Conservation (phyloP, 2,329 filamentous ascomycete species). For the Sphaceloma murrayae region DNA sequence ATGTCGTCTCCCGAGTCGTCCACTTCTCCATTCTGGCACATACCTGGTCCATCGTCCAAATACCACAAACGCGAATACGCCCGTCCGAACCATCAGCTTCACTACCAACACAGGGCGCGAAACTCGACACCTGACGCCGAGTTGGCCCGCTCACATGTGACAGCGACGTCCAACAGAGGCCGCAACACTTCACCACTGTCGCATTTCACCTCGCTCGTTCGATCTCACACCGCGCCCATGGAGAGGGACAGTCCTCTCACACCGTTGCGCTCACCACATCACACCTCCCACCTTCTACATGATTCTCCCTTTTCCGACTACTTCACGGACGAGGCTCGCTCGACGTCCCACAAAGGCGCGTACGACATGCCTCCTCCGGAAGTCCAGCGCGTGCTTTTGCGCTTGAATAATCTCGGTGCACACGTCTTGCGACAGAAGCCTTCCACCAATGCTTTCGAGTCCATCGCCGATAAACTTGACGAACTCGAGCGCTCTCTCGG, state of each 20-base stretch:
- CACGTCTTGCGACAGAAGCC: constrained; percentile 27
- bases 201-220: constrained; percentile 16
- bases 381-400: constrained; percentile 29
- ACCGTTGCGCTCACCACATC: constrained; percentile 18
- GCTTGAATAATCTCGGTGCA: constrained; percentile 30
- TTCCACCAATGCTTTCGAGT: constrained; percentile 8
- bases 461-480: constrained; percentile 23
- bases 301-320: constrained; percentile 35
- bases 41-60: constrained; percentile 27
- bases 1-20: constrained; percentile 17
- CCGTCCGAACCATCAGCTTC: constrained; percentile 9
- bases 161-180: constrained; percentile 10
- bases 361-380: constrained; percentile 22
- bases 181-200: constrained; percentile 16
- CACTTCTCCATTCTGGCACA: constrained; percentile 23
- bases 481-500: constrained; percentile 28
- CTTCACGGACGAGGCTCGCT: constrained; percentile 31
- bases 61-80: constrained; percentile 25
- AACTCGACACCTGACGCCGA: constrained; percentile 10
- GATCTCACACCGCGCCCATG: constrained; percentile 17
- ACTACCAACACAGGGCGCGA: background rate
- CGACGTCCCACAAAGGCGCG: constrained; percentile 19
- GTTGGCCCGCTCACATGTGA: background rate
- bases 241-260: constrained; percentile 18
- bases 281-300: constrained; percentile 13